phyloP scores from a whole-genome alignment of 768 basidiomycete genomes.

The Russula abietina region DNA sequence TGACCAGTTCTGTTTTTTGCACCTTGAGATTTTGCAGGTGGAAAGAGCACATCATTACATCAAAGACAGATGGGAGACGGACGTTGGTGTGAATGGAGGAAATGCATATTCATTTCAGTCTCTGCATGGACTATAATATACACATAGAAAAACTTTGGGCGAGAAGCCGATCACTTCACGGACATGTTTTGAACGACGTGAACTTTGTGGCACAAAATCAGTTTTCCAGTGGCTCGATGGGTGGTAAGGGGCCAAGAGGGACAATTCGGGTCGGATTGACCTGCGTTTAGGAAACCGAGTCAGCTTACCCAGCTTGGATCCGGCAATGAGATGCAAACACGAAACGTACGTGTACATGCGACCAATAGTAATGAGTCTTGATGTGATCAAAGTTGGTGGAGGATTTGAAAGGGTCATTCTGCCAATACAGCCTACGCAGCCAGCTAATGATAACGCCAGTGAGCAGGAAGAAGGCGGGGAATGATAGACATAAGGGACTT shows the following conservation, averaged over 20 bases:
- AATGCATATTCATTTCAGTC: background rate
- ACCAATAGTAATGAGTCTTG: conserved; percentile 71
- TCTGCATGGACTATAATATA: background rate
- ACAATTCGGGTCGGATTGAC: conserved; percentile 78
- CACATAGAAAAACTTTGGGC: background rate
- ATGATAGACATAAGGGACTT: conserved; percentile 22
- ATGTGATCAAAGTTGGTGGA: conserved; percentile 89
- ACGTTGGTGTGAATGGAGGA: background rate
- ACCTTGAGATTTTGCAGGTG: background rate
- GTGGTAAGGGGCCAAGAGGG: conserved; percentile 64
- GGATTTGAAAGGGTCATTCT: conserved; percentile 75
- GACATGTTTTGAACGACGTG: background rate
- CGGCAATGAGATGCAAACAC: background rate
- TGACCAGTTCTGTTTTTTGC: background rate
- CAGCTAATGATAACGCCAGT: conserved; percentile 41
- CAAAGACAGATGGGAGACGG: background rate
- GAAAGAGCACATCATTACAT: background rate
- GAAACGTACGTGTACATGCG: conserved; percentile 34
- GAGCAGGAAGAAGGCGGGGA: background rate
- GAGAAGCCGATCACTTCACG: background rate
- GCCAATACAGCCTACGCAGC: conserved; percentile 90
- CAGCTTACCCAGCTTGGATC: background rate
- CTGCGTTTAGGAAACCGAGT: conserved; percentile 33
- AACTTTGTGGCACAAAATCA: background rate
- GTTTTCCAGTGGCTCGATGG: conserved; percentile 50